These are phyloP conservation scores for Coffea eugenioides DNA, from an alignment of 257 asterid genomes.

Conservation along the genomic window DNA sequence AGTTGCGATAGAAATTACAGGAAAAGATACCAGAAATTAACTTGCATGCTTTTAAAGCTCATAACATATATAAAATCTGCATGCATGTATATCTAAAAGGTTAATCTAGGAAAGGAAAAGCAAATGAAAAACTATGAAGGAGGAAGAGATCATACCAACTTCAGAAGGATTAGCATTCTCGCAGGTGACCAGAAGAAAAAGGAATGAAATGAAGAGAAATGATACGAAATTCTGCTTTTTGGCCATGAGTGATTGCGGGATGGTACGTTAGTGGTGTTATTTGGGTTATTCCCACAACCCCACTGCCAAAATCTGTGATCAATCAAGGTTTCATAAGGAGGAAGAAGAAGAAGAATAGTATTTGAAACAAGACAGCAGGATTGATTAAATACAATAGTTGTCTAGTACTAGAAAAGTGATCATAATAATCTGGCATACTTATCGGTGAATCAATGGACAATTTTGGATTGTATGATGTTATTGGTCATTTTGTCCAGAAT, in stretches of 20 bases:
- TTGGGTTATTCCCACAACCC: not conserved
- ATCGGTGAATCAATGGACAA: not conserved
- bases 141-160: slow-evolving; percentile 7
- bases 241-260: not conserved
- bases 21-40: not conserved
- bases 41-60: not conserved
- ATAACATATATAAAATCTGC: no score
- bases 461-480: not conserved
- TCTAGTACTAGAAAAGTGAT: not conserved
- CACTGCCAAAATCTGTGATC: not conserved
- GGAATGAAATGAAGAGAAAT: slow-evolving; percentile 19
- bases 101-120: no score
- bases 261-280: not conserved
- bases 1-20: not conserved
- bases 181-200: slow-evolving; percentile 5
- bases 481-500: not conserved
- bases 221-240: slow-evolving; percentile 10
- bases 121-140: not conserved
- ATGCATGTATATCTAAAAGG: no score
- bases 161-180: not conserved
- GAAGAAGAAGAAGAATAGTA: not conserved
- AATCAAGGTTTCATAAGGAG: not conserved
- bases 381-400: not conserved
- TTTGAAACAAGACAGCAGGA: not conserved
- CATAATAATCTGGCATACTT: not conserved